A percentile compares a stretch with the other conserved stretches of the same genome.
phyloP scores from a whole-genome alignment of 371 early-diverging fungal species.

The Globomyces sp. region DNA sequence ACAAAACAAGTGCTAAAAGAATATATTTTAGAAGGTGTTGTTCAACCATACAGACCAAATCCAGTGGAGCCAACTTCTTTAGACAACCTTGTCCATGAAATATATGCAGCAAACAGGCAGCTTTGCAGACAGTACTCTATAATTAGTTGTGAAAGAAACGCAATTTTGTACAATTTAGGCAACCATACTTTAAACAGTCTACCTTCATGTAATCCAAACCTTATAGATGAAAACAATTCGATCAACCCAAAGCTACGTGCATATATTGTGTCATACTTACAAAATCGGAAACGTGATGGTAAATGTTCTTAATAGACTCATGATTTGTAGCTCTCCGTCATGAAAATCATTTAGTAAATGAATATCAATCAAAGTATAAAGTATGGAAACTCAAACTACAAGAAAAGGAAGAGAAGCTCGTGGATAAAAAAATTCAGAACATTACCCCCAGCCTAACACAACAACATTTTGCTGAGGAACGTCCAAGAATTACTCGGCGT shows the following conservation, averaged over 20 bases:
- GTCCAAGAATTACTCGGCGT: slow-evolving; percentile 9
- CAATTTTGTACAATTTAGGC: slow-evolving; percentile 2
- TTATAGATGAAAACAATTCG: background rate
- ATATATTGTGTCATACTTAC: background rate
- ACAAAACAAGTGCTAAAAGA: too few relatives aligned
- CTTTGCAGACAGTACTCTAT: background rate
- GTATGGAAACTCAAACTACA: too few relatives aligned
- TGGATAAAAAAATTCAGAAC: too few relatives aligned
- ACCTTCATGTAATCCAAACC: background rate
- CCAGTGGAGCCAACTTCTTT: background rate
- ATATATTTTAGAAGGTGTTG: too few relatives aligned
- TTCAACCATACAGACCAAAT: background rate
- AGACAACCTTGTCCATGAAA: slow-evolving; percentile 1
- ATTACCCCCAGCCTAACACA: too few relatives aligned
- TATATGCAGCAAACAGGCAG: slow-evolving; percentile 15
- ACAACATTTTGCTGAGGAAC: background rate
- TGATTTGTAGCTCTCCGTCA: too few relatives aligned
- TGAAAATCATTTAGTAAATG: too few relatives aligned
- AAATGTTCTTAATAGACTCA: background rate
- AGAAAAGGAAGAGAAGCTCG: too few relatives aligned
- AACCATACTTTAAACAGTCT: background rate
- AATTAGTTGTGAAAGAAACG: background rate
- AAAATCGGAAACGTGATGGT: background rate
- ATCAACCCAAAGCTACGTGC: background rate
- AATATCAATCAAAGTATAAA: too few relatives aligned